Base-by-base conservation (phyloP, 768 basidiomycete genomes). In the Collybia sordida region DNA sequence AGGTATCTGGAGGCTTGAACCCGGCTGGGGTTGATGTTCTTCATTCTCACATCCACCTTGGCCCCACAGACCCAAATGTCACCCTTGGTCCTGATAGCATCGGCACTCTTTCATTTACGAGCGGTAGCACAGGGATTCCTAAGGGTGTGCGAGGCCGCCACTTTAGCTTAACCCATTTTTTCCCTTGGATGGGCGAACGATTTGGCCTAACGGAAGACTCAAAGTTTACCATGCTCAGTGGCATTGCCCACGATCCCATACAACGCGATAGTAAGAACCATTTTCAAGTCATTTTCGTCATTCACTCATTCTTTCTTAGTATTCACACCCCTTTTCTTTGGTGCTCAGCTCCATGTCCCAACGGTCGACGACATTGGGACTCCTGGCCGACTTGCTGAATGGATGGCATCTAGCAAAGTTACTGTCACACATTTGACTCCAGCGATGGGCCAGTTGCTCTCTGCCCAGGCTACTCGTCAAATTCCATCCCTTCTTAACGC, bases 341-440 rank as follows among this genome's bases (percentile, higher is more conserved):
- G 96, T 14, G 97, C 97, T 0, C 78, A 91, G 63, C 81, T 99
- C 0, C 92, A 98, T 60, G 93, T 99, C 9, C 97, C 97, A 2
- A 98, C 97, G 0, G 84, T 89, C 12, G 95, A 98, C 47, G 96
- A 98, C 62, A 99, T 99, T 47, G 94, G 93, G 31, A 98, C 90
- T 1, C 97, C 97, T 0, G 97, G 97, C 15, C 82, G 93, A 28
- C 83, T 99, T 23, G 96, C 96, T 6, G 91, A 97, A 61, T 99
- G 97, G 97, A 98, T 99, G 95, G 90, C 93, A 11, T 82, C 88
- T 19, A 88, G 83, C 62, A 75, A 85, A 54, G 87, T 96, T 17
- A 97, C 94, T 0, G 82, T 97, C n/a, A 99, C 97, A 1, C 97
- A 99, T 67, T 80, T 99, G 21, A 99, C 97, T 0, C 97, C 97